These are phyloP conservation scores for Bruguiera gymnorhiza DNA, from an alignment of 345 rosid genomes.

Conservation along the genomic window DNA sequence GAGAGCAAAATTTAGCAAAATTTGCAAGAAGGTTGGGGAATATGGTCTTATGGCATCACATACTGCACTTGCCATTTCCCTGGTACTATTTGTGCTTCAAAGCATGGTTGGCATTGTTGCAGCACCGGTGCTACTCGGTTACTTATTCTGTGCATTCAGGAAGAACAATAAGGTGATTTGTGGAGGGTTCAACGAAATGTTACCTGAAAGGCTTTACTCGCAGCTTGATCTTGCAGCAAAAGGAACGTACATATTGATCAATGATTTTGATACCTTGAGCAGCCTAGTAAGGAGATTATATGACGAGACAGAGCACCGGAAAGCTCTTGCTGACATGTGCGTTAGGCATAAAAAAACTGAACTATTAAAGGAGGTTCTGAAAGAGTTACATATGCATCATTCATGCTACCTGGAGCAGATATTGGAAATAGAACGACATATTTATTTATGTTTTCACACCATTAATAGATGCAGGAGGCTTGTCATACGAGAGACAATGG, in stretches of 20 bases:
- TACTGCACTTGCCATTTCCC: constrained; percentile 33
- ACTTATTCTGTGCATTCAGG: constrained; percentile 35
- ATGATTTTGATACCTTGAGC: constrained; percentile 75
- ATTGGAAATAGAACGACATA: constrained; percentile 73
- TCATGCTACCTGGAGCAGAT: constrained; percentile 56
- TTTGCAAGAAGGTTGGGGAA: constrained; percentile 47
- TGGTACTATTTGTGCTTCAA: constrained; percentile 57
- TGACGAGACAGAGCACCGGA: constrained; percentile 63
- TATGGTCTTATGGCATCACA: constrained; percentile 43
- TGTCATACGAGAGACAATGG: constrained; percentile 44
- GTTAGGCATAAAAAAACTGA: constrained; percentile 48
- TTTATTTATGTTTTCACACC: constrained; percentile 65
- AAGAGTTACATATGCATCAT: constrained; percentile 44
- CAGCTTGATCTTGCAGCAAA: constrained; percentile 80
- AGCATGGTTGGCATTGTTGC: constrained; percentile 54
- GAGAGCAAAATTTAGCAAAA: constrained; percentile 37
- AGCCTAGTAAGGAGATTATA: constrained; percentile 52
- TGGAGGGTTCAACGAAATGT: constrained; percentile 24
- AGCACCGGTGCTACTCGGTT: constrained; percentile 52
- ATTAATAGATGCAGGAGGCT: constrained; percentile 74
- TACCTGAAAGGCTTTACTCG: constrained; percentile 36
- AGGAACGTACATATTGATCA: constrained; percentile 62
- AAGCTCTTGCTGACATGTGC: constrained; percentile 51
- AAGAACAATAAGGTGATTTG: constrained; percentile 25
- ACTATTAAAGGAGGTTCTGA: constrained; percentile 56